These are phyloP conservation scores for Argentina anserina DNA, from an alignment of 306 rosid genomes.

Conservation along the genomic window DNA sequence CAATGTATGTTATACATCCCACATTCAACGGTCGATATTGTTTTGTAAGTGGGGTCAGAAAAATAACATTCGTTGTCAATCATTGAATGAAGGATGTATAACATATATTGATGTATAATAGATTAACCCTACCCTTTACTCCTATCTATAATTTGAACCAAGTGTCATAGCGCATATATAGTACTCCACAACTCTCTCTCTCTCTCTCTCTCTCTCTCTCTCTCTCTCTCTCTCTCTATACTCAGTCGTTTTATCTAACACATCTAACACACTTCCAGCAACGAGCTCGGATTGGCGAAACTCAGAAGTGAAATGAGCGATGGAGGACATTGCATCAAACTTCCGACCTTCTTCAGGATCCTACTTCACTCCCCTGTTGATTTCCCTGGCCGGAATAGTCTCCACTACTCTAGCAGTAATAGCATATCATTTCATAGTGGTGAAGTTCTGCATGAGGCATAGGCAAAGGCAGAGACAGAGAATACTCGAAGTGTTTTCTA, in stretches of 20 bases:
- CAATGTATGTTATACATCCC: too few relatives aligned
- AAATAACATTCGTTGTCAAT: too few relatives aligned
- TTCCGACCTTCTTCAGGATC: slow-evolving; percentile 1
- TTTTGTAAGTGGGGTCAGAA: too few relatives aligned
- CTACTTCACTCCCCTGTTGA: slow-evolving; percentile 34
- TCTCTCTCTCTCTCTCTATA: background rate
- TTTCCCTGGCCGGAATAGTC: slow-evolving; percentile 35
- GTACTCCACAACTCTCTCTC: background rate
- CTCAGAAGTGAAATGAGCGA: slow-evolving; percentile 11
- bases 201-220: background rate
- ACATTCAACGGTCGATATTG: too few relatives aligned
- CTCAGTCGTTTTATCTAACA: background rate
- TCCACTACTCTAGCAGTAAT: slow-evolving; percentile 26
- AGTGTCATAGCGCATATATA: background rate
- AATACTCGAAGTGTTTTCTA: background rate
- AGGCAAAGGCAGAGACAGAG: slow-evolving; percentile 8
- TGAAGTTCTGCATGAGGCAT: slow-evolving; percentile 22
- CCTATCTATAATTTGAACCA: background rate
- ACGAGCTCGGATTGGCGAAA: background rate
- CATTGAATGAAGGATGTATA: too few relatives aligned
- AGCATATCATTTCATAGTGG: slow-evolving; percentile 34
- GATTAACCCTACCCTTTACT: too few relatives aligned
- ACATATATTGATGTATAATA: too few relatives aligned
- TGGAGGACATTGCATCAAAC: slow-evolving; percentile 8
- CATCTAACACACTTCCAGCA: background rate